Base-by-base conservation (phyloP, 2,329 filamentous ascomycete species). In the Whalleya microplaca region DNA sequence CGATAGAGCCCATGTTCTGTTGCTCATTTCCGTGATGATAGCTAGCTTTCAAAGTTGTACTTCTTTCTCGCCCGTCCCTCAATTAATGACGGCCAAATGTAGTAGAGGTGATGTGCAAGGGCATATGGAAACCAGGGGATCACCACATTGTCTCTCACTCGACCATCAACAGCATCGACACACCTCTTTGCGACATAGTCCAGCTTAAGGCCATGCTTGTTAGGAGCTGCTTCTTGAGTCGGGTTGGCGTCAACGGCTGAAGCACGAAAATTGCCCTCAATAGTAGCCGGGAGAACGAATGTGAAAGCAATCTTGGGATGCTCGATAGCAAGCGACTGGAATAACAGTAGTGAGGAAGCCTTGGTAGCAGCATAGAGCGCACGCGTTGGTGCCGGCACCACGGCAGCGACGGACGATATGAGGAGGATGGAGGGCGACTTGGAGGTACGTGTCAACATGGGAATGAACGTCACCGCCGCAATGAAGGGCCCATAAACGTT, bases 301-400 rank as follows among this genome's bases (percentile, higher is more conserved):
- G 65, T 66, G 55, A 73, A 72, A 12, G 69, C 63, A 29, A 73
- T 67, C 18, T 58, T 45, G 0, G 67, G 68, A 27, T 72, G 69
- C 51, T 73, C 71, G 42, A 73, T 72, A 37, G 71, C 69, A 9
- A 73, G 66, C 5, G 69, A 67, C 49, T 73, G 70, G 46, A 66
- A 72, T 16, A 73, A 58, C 0, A 72, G 63, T 19, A 73, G 61
- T 1, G 71, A 69, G 1, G 71, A 68, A 3, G 71, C 70, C 55
- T 73, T 73, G 16, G 70, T 71, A 3, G 71, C 65, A 7, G 67
- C 70, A 55, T 73, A 73, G 16, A 73, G 61, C 2, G 66, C 71
- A 3, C 71, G 64, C 2, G 71, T 73, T 1, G 71, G 71, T n/a
- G 71, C 71, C 6, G 71, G 69, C 3, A 73, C 54, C 9, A 72